Evolutionary conservation across 129 eudicot species (phyloP), one percentile per base, ranked within the genome.

Genomic region (sunflower (Helianthus annuus)): DNA sequence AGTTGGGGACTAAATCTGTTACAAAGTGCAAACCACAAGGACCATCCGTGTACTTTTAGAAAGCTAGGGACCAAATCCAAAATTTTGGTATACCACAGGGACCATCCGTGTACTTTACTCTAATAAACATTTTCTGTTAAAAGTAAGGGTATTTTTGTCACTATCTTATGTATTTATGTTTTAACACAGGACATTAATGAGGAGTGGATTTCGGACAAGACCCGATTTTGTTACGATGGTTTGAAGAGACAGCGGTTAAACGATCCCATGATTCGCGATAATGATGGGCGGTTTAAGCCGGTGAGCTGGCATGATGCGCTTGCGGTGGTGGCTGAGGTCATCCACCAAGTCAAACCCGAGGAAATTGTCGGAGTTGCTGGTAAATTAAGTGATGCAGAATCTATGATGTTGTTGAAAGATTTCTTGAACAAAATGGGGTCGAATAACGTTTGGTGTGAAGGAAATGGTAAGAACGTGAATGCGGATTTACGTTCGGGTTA

Each of bases 191-290:
- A 89, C 72, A 86, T 89, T 42, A 92, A 89, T 67, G 98, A 92
- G 78, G 98, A 92, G 58, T 92, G 98, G 98, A 92, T 92, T 77
- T 92, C 98, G 6, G 98, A 92, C 71, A 92, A 92, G 74, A 92
- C 96, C 51, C 84, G 98, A 9, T 92, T 92, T 83, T 89, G 81
- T 72, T 92, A 89, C 58, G 98, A 92, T 79, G 98, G 98, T 56
- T 74, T 92, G 78, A 92, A 92, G 87, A 87, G 96, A 79, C 98
- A 92, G 74, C 78, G 98, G 77, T 79, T 92, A 36, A 87, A 86
- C 69, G 96, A 89, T 57, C 98, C 98, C 15, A 89, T 89, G 96
- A 81, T 92, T 51, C 91, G 98, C 10, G 93, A 85, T 49, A 77
- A 83, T n/a, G 98, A 92, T 84, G 98, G 98, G 4, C 96, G 88